These are phyloP conservation scores for Boletus rex-veris DNA, from an alignment of 768 basidiomycete species.

Conservation along the genomic window DNA sequence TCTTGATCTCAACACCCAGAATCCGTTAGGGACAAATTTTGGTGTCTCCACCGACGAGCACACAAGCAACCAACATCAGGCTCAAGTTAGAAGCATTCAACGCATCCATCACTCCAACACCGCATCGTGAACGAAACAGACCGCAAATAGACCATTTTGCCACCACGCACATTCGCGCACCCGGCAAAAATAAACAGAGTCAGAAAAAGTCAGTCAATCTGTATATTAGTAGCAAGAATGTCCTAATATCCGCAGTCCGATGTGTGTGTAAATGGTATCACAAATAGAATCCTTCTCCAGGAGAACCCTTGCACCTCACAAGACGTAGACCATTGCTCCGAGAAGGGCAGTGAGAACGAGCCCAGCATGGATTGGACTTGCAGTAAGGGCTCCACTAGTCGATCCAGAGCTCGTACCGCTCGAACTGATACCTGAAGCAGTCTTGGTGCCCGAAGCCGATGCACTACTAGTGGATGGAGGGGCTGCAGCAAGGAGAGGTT, in stretches of 20 bases:
- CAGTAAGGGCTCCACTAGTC: constrained; percentile 9
- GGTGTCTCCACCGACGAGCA: too few relatives aligned
- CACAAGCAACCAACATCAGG: too few relatives aligned
- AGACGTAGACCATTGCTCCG: constrained; percentile 15
- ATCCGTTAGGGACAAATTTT: too few relatives aligned
- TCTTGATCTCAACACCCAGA: too few relatives aligned
- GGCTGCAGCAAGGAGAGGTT: constrained; percentile 43
- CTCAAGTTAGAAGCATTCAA: too few relatives aligned
- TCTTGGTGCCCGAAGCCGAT: constrained; percentile 19
- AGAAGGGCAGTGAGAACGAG: constrained; percentile 9
- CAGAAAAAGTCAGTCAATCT: neutral
- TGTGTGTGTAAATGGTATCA: constrained; percentile 8
- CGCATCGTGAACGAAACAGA: neutral
- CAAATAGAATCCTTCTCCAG: neutral
- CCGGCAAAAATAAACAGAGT: neutral
- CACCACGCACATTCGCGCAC: neutral
- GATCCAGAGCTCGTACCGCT: constrained; percentile 14
- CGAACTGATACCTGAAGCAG: constrained; percentile 12
- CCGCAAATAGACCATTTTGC: neutral
- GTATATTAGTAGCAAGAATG: constrained; percentile 3
- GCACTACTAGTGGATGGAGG: constrained; percentile 29
- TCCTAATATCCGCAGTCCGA: neutral
- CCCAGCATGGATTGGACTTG: constrained; percentile 12
- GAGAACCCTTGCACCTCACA: constrained; percentile 1
- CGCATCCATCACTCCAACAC: too few relatives aligned